Evolutionary conservation across 176 grass and related monocot genomes (phyloP).

Genomic region (Ampelocalamus luodianensis): DNA sequence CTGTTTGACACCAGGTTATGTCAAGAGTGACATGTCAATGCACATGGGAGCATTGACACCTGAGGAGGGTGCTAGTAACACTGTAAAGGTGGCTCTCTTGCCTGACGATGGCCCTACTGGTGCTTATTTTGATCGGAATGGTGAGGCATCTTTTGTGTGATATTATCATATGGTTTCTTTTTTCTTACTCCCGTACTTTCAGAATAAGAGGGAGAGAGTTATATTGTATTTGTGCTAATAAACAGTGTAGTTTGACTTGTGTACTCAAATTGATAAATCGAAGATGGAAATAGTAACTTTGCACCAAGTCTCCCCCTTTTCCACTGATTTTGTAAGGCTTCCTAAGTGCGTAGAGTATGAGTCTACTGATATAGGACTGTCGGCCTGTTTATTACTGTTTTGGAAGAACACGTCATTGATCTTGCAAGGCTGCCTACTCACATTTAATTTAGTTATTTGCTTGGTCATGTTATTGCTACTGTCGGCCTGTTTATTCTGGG

Average conservation of each 20-base stretch:
- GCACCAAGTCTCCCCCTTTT: background rate
- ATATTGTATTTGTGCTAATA: background rate
- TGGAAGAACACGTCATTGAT: too few species aligned
- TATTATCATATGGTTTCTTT: background rate
- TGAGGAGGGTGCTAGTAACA: slow-evolving; percentile 64
- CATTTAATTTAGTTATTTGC: too few species aligned
- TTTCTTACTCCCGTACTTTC: too few species aligned
- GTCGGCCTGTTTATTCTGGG: background rate
- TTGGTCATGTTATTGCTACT: too few species aligned
- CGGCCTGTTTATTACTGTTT: too few species aligned
- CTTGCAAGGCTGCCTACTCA: too few species aligned
- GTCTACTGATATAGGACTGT: background rate
- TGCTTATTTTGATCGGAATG: slow-evolving; percentile 61
- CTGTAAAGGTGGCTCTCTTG: slow-evolving; percentile 69
- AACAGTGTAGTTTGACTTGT: background rate
- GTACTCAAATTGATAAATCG: background rate
- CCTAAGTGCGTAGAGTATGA: too few species aligned
- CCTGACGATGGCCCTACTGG: slow-evolving; percentile 60
- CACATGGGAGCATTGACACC: slow-evolving; percentile 57
- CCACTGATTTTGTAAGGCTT: too few species aligned
- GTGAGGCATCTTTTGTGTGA: slow-evolving; percentile 58
- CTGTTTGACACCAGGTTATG: slow-evolving; percentile 67
- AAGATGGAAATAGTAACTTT: background rate
- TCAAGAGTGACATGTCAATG: slow-evolving; percentile 63
- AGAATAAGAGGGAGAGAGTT: background rate